A percentile compares a stretch with the other conserved stretches of the same genome.
Conservation (phyloP, 768 basidiomycete genomes). For the Auriscalpium microsporum region DNA sequence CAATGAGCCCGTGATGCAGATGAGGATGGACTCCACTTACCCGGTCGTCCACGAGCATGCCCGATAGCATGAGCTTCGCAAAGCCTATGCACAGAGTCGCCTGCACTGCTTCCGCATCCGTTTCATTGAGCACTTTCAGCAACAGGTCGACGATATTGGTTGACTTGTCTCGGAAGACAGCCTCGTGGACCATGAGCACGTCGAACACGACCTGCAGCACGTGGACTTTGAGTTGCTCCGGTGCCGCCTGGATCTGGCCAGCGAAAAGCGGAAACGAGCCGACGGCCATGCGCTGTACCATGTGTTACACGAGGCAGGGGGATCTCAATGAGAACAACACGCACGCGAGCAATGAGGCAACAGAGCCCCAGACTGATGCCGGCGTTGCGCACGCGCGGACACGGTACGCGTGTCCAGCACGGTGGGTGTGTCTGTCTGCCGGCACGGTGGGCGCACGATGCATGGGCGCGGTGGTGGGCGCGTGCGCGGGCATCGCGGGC, state of each 20-base stretch:
- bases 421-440: no score
- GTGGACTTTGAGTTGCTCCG: constrained; percentile 56
- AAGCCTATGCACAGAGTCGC: constrained; percentile 72
- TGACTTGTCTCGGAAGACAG: constrained; percentile 45
- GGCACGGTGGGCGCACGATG: no score
- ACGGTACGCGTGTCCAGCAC: no score
- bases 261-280: constrained; percentile 75
- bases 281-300: constrained; percentile 45
- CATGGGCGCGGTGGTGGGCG: no score
- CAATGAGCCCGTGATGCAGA: neutral
- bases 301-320: no score
- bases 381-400: no score
- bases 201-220: constrained; percentile 83
- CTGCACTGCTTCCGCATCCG: constrained; percentile 56
- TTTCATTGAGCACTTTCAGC: constrained; percentile 39
- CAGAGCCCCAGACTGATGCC: constrained; percentile 73
- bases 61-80: constrained; percentile 77
- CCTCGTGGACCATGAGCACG: constrained; percentile 77
- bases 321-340: neutral
- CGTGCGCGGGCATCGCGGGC: no score
- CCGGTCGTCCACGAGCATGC: constrained; percentile 62
- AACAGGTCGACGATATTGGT: constrained; percentile 62
- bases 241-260: constrained; percentile 58
- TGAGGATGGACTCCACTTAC: constrained; percentile 32
- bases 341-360: constrained; percentile 73